Conservation (phyloP, 495 filamentous ascomycete species). For the Hypoxylon trugodes region DNA sequence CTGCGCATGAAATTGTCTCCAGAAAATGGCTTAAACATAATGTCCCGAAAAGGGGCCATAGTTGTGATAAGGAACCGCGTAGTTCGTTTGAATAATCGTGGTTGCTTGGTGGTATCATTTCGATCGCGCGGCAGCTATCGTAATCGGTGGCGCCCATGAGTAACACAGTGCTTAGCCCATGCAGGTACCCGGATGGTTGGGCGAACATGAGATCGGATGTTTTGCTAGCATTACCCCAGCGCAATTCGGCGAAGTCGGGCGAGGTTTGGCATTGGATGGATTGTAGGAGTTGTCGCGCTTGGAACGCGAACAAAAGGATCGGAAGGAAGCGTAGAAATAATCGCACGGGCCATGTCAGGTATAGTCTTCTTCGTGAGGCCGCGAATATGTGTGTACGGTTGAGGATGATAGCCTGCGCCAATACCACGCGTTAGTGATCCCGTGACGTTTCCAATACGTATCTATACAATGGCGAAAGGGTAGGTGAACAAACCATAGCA, state of each 20-base stretch:
- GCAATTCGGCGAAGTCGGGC: constrained; percentile 72
- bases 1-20: constrained; percentile 83
- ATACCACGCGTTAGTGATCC: constrained; percentile 43
- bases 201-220: constrained; percentile 76
- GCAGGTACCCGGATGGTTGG: constrained; percentile 71
- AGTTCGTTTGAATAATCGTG: constrained; percentile 54
- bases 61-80: constrained; percentile 76
- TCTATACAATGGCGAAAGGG: neutral
- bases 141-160: constrained; percentile 73
- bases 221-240: constrained; percentile 76
- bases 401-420: constrained; percentile 71
- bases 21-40: constrained; percentile 87
- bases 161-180: constrained; percentile 71
- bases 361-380: constrained; percentile 79
- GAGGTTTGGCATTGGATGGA: constrained; percentile 94
- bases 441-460: constrained; percentile 16
- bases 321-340: constrained; percentile 77
- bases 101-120: constrained; percentile 67
- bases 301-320: constrained; percentile 75
- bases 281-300: constrained; percentile 74
- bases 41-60: constrained; percentile 89
- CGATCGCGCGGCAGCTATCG: constrained; percentile 73
- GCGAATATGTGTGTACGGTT: constrained; percentile 95
- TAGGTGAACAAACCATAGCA: constrained; percentile 57
- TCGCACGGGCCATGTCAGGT: constrained; percentile 74